Conservation (phyloP, 2,329 filamentous ascomycete species). For the Dendrostoma leiphaemia region DNA sequence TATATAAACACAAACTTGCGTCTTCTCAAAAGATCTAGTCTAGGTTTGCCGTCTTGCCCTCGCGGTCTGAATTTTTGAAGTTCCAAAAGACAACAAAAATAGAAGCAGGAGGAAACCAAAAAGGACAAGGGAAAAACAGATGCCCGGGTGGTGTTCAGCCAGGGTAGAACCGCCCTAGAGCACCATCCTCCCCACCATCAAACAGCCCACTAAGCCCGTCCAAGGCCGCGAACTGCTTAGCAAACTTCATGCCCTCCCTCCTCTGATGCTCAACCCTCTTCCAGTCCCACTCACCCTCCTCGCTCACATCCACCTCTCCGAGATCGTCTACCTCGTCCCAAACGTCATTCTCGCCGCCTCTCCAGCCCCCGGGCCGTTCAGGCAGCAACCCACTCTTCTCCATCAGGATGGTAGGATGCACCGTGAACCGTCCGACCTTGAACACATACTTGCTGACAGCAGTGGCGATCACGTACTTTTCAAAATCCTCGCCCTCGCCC, state of each 20-base stretch:
- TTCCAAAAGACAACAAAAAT: no score
- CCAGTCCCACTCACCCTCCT: slow-evolving; percentile 55
- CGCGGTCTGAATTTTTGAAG: no score
- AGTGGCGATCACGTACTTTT: slow-evolving; percentile 68
- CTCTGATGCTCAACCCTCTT: slow-evolving; percentile 53
- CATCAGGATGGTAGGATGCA: slow-evolving; percentile 77
- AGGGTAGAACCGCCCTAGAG: slow-evolving; percentile 44
- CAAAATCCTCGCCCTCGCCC: slow-evolving; percentile 43
- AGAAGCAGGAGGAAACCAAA: no score
- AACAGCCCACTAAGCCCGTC: slow-evolving; percentile 53
- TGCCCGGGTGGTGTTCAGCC: not conserved
- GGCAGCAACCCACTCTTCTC: slow-evolving; percentile 73
- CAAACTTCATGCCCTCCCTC: slow-evolving; percentile 53
- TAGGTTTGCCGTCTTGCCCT: no score
- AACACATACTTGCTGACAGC: slow-evolving; percentile 79
- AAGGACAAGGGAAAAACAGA: no score
- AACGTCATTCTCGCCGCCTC: slow-evolving; percentile 41
- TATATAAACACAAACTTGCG: no score
- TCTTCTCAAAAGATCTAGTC: no score
- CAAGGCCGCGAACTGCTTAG: slow-evolving; percentile 54
- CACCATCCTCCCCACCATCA: slow-evolving; percentile 51
- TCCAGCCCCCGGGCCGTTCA: slow-evolving; percentile 65
- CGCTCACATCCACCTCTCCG: slow-evolving; percentile 29
- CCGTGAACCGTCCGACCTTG: slow-evolving; percentile 77
- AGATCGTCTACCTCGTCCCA: slow-evolving; percentile 30